phyloP scores from a whole-genome alignment of 192 early-diverging fungal species.

The Linnemannia elongata region DNA sequence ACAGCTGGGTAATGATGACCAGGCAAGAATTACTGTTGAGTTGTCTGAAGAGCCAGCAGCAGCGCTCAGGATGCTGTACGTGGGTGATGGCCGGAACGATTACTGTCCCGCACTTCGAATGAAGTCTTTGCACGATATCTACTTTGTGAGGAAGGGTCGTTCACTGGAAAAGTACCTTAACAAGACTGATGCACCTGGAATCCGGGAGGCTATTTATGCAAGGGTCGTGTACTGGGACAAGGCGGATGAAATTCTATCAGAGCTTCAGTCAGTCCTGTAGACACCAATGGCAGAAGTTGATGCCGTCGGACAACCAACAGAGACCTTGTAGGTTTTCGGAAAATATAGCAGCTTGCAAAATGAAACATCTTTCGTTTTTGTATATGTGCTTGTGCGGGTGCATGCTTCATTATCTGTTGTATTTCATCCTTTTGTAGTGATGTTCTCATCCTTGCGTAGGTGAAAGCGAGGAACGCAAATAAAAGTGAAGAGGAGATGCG shows the following conservation, averaged over 20 bases:
- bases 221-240: slow-evolving; percentile 36
- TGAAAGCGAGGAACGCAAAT: too few relatives aligned
- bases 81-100: slow-evolving; percentile 52
- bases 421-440: too few relatives aligned
- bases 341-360: too few relatives aligned
- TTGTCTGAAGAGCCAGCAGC: neutral
- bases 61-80: slow-evolving; percentile 32
- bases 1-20: neutral
- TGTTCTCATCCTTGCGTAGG: too few relatives aligned
- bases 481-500: too few relatives aligned
- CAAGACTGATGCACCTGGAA: neutral
- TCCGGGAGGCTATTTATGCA: slow-evolving; percentile 12
- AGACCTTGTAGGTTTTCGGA: too few relatives aligned
- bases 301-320: too few relatives aligned
- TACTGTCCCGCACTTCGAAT: slow-evolving; percentile 53
- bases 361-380: too few relatives aligned
- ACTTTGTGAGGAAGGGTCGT: slow-evolving; percentile 30
- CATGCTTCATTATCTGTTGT: too few relatives aligned
- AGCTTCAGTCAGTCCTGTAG: slow-evolving; percentile 3
- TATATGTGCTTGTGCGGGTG: too few relatives aligned
- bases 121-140: slow-evolving; percentile 19
- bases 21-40: neutral
- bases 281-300: neutral
- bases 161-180: slow-evolving; percentile 34
- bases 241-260: slow-evolving; percentile 20